Percentiles rank a stretch among this genome's conserved stretches.
phyloP scores from a whole-genome alignment of 1,284 basidiomycete genomes.

The Cutaneotrichosporon sp. region DNA sequence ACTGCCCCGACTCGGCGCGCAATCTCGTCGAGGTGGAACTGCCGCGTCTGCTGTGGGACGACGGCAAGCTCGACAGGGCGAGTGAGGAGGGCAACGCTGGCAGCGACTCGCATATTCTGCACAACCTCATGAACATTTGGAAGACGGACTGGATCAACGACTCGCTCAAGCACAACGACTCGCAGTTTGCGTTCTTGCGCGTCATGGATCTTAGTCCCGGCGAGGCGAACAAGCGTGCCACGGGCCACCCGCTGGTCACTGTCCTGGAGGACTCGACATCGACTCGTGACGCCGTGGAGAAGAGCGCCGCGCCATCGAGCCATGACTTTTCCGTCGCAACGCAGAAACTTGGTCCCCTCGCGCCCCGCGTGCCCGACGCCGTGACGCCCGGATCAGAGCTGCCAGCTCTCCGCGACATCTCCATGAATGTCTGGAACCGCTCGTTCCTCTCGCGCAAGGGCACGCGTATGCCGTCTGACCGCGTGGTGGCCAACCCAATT shows the following conservation, averaged over 20 bases:
- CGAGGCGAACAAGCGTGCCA: constrained; percentile 58
- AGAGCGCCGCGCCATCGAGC: constrained; percentile 48
- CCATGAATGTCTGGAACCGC: constrained; percentile 58
- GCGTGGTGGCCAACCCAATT: constrained; percentile 79
- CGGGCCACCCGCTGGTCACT: constrained; percentile 31
- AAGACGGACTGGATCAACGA: constrained; percentile 69
- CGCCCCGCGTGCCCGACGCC: constrained; percentile 42
- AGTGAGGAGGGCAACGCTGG: constrained; percentile 56
- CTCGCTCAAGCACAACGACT: constrained; percentile 59
- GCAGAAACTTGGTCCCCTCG: constrained; percentile 42
- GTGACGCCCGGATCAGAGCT: constrained; percentile 7
- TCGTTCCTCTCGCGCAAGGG: constrained; percentile 75
- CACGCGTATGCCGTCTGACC: constrained; percentile 74
- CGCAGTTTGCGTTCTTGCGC: constrained; percentile 68
- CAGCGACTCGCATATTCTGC: constrained; percentile 59
- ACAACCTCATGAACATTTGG: constrained; percentile 87
- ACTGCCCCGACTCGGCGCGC: constrained; percentile 67
- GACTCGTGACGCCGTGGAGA: constrained; percentile 31
- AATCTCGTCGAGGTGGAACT: constrained; percentile 78
- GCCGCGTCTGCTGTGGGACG: constrained; percentile 71
- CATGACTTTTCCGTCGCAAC: constrained; percentile 54
- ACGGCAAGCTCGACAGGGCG: constrained; percentile 68
- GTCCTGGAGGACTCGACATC: constrained; percentile 19
- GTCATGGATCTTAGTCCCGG: constrained; percentile 60
- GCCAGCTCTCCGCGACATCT: constrained; percentile 53